Conservation (phyloP, 352 stramenopile genomes). For the Globisporangium abappressorium region DNA sequence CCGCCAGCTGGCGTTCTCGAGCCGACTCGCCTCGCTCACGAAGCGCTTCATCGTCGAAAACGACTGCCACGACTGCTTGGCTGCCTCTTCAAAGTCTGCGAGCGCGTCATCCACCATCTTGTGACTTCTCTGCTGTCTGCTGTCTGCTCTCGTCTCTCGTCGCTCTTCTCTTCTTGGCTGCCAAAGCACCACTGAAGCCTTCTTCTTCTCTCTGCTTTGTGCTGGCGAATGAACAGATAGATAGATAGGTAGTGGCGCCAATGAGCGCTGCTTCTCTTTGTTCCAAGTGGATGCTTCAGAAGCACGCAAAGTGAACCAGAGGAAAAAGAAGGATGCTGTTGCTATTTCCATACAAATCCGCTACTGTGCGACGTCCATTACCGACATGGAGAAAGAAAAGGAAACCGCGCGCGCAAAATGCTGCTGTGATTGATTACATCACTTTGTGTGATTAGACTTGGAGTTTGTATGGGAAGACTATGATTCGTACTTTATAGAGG, state of each 20-base stretch:
- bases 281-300: background rate
- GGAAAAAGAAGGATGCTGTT: background rate
- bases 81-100: conserved; percentile 58
- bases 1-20: conserved; percentile 84
- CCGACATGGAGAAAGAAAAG: background rate
- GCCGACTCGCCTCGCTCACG: conserved; percentile 68
- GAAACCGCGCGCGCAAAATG: background rate
- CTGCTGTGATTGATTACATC: background rate
- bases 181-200: background rate
- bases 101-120: conserved; percentile 40
- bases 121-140: background rate
- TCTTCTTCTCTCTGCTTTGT: background rate
- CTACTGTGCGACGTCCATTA: background rate
- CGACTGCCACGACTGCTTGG: conserved; percentile 85
- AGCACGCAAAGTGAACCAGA: background rate
- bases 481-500: background rate
- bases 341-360: conserved; percentile 2
- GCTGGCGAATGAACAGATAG: background rate
- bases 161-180: background rate
- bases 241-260: background rate
- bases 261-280: background rate
- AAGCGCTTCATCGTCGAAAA: conserved; percentile 88
- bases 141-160: background rate
- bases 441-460: conserved; percentile 7
- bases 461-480: conserved; percentile 5